Percentiles rank a stretch among this genome's conserved stretches.
Conservation (phyloP, 2,329 filamentous ascomycete species). For the Cladosporium sp. region DNA sequence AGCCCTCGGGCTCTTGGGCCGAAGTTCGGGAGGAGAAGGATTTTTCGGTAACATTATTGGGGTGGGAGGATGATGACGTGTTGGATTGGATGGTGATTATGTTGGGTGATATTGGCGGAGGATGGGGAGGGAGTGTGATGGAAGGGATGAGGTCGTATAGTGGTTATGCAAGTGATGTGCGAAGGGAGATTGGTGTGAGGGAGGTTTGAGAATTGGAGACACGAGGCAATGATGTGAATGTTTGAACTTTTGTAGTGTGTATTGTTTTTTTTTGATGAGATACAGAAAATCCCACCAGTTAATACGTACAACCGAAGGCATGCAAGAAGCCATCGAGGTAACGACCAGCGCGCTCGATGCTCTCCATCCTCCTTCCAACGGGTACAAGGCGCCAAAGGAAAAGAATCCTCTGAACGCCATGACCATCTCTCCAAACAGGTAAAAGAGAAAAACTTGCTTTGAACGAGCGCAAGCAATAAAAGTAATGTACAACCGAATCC, state of each 20-base stretch:
- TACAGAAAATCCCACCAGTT: background rate
- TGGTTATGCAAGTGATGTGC: background rate
- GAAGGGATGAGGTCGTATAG: background rate
- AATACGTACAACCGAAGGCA: constrained; percentile 13
- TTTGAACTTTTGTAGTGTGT: constrained; percentile 6
- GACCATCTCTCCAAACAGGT: background rate
- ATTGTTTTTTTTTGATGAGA: background rate
- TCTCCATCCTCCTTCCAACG: background rate
- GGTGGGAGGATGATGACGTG: background rate
- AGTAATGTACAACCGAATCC: constrained; percentile 4
- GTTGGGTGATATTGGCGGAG: background rate
- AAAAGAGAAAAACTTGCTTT: constrained; percentile 11
- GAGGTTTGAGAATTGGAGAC: background rate
- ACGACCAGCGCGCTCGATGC: constrained; percentile 8
- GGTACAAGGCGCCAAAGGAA: background rate
- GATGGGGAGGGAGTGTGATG: background rate
- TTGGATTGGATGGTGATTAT: background rate
- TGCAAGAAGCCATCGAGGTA: background rate
- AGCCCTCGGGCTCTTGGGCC: background rate
- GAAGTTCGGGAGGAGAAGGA: background rate
- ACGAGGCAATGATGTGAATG: background rate
- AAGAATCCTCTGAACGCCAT: background rate
- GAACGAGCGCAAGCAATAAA: constrained; percentile 14
- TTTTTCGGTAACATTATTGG: background rate
- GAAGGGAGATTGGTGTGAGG: background rate